These are phyloP conservation scores for Cystobasidium ongulense DNA, from an alignment of 768 basidiomycete species.

Conservation along the genomic window DNA sequence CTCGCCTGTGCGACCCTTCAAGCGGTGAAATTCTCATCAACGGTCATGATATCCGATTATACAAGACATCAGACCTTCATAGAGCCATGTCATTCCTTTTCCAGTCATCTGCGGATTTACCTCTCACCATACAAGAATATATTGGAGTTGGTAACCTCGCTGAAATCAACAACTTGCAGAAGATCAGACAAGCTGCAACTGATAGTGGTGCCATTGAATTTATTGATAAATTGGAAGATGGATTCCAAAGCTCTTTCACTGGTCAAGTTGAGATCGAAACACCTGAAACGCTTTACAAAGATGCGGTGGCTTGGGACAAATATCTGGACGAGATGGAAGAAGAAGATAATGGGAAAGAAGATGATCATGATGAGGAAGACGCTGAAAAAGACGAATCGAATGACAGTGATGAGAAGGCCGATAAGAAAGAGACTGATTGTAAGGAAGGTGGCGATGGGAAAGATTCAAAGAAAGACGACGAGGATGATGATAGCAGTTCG, in stretches of 20 bases:
- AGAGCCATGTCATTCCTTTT: slow-evolving; percentile 28
- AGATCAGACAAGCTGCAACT: slow-evolving; percentile 3
- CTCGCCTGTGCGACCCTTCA: neutral
- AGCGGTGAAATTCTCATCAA: slow-evolving; percentile 29
- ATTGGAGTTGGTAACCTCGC: slow-evolving; percentile 19
- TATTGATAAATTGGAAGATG: slow-evolving; percentile 26
- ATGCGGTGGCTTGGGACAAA: slow-evolving; percentile 14
- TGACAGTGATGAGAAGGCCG: neutral
- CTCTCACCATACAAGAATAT: slow-evolving; percentile 21
- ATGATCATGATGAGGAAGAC: slow-evolving; percentile 6
- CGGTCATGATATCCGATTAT: slow-evolving; percentile 7
- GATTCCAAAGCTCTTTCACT: slow-evolving; percentile 22
- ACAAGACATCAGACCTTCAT: neutral
- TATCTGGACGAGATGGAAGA: slow-evolving; percentile 9
- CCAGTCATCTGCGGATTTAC: slow-evolving; percentile 27
- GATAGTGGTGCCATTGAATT: slow-evolving; percentile 25
- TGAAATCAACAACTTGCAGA: slow-evolving; percentile 1
- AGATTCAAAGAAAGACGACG: slow-evolving; percentile 1
- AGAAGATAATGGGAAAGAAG: neutral
- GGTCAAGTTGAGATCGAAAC: neutral
- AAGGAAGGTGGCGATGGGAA: neutral
- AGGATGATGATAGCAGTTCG: neutral
- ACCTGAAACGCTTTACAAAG: slow-evolving; percentile 7
- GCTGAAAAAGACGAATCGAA: neutral
- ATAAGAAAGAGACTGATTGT: neutral